Evolutionary conservation across 345 rosid species (phyloP).

Genomic region (Euphorbia pulcherrima): DNA sequence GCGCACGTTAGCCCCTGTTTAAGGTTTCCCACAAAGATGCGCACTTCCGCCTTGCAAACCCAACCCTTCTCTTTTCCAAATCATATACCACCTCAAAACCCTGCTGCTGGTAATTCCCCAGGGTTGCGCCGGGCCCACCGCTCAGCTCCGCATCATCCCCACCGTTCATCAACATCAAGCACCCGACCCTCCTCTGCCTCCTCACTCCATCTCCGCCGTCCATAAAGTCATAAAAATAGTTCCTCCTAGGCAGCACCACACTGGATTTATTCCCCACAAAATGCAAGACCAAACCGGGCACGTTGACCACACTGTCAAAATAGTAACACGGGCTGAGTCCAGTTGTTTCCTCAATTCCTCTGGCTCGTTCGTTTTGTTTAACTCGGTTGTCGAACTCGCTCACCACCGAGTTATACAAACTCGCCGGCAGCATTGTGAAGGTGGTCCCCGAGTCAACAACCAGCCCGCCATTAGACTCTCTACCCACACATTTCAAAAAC

Average conservation of each 20-base stretch:
- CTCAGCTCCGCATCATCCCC: conserved; percentile 69
- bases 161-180: conserved; percentile 90
- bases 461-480: conserved; percentile 67
- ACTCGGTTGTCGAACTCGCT: conserved; percentile 60
- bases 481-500: conserved; percentile 47
- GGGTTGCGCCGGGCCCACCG: conserved; percentile 74
- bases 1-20: conserved; percentile 38
- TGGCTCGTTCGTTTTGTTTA: conserved; percentile 59
- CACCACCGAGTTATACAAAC: conserved; percentile 54
- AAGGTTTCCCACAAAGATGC: conserved; percentile 75
- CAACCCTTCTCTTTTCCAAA: conserved; percentile 62
- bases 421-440: conserved; percentile 83
- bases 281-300: conserved; percentile 54
- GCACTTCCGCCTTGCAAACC: conserved; percentile 82
- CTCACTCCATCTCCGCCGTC: conserved; percentile 51
- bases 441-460: conserved; percentile 96
- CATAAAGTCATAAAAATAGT: conserved; percentile 66
- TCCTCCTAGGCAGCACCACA: conserved; percentile 72
- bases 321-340: conserved; percentile 79
- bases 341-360: conserved; percentile 49
- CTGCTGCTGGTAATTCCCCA: conserved; percentile 93
- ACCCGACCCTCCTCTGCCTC: conserved; percentile 59
- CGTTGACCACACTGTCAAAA: conserved; percentile 36
- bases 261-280: conserved; percentile 68
- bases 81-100: conserved; percentile 95